These are phyloP conservation scores for Aspergillus glaucus DNA, from an alignment of 2,329 filamentous ascomycete species.

Conservation along the genomic window DNA sequence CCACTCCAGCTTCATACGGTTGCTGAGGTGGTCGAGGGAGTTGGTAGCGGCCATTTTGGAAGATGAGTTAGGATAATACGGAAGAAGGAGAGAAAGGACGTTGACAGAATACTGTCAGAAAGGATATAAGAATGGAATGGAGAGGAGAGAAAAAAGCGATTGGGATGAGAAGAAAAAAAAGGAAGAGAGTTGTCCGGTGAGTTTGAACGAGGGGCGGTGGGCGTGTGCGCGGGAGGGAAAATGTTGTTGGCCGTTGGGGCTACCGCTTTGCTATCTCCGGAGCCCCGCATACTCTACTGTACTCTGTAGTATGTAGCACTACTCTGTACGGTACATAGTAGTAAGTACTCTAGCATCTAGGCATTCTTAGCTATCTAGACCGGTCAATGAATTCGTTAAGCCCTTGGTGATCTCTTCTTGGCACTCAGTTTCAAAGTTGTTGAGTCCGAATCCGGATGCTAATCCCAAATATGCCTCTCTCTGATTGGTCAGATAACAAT, in stretches of 20 bases:
- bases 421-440: too few relatives aligned
- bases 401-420: too few relatives aligned
- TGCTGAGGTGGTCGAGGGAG: conserved; percentile 79
- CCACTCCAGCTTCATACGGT: conserved; percentile 67
- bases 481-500: background rate
- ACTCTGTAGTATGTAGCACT: too few relatives aligned
- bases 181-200: conserved; percentile 17
- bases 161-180: conserved; percentile 10
- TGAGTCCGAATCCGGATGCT: too few relatives aligned
- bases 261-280: conserved; percentile 16
- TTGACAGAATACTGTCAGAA: conserved; percentile 2
- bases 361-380: too few relatives aligned
- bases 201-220: conserved; percentile 7
- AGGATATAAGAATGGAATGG: conserved; percentile 4
- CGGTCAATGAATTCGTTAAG: too few relatives aligned
- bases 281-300: background rate
- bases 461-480: background rate
- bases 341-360: too few relatives aligned
- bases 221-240: conserved; percentile 26
- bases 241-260: conserved; percentile 25
- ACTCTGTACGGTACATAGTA: too few relatives aligned
- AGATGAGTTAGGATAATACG: background rate
- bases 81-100: conserved; percentile 3
- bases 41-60: conserved; percentile 62
- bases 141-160: conserved; percentile 8